Percentiles rank a stretch among this genome's conserved stretches.
phyloP scores from a whole-genome alignment of 257 asterid species.

The Leonotis leonurus region DNA sequence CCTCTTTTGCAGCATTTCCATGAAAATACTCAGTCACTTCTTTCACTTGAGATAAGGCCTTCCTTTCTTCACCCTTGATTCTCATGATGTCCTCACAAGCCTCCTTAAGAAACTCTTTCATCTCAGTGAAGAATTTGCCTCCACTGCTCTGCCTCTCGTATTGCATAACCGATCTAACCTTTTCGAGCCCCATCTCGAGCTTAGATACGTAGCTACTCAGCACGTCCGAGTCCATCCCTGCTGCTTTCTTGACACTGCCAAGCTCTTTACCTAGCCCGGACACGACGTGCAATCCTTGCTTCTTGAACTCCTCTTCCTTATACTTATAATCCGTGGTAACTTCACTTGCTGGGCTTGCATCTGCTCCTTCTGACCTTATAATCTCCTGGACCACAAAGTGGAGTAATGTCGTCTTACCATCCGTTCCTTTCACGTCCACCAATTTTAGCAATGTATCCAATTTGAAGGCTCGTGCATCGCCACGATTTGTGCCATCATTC shows the following conservation, averaged over 20 bases:
- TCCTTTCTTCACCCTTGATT: slow-evolving; percentile 59
- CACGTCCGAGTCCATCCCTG: slow-evolving; percentile 97
- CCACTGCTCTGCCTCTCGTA: slow-evolving; percentile 41
- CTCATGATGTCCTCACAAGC: slow-evolving; percentile 55
- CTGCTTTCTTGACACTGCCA: slow-evolving; percentile 65
- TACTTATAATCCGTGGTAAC: slow-evolving; percentile 17
- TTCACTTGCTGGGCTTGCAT: slow-evolving; percentile 31
- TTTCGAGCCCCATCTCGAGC: slow-evolving; percentile 80
- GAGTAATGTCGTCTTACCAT: slow-evolving; percentile 89
- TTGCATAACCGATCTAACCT: slow-evolving; percentile 52
- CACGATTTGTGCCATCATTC: slow-evolving; percentile 90
- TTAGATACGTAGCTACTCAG: slow-evolving; percentile 75
- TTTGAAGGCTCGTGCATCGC: slow-evolving; percentile 89
- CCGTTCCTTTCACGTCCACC: slow-evolving; percentile 86
- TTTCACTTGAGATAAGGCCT: slow-evolving; percentile 54
- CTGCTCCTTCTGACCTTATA: slow-evolving; percentile 67
- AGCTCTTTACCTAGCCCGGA: slow-evolving; percentile 81
- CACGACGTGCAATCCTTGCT: slow-evolving; percentile 71
- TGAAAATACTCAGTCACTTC: slow-evolving; percentile 88
- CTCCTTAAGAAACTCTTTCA: slow-evolving; percentile 57
- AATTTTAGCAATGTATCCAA: slow-evolving; percentile 76
- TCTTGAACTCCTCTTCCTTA: slow-evolving; percentile 70
- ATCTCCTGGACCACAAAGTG: slow-evolving; percentile 98
- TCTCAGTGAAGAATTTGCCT: slow-evolving; percentile 63
- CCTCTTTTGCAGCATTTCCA: slow-evolving; percentile 91